A percentile compares a stretch with the other conserved stretches of the same genome.
Conservation (phyloP, 768 basidiomycete species). For the Mycena epipterygia region DNA sequence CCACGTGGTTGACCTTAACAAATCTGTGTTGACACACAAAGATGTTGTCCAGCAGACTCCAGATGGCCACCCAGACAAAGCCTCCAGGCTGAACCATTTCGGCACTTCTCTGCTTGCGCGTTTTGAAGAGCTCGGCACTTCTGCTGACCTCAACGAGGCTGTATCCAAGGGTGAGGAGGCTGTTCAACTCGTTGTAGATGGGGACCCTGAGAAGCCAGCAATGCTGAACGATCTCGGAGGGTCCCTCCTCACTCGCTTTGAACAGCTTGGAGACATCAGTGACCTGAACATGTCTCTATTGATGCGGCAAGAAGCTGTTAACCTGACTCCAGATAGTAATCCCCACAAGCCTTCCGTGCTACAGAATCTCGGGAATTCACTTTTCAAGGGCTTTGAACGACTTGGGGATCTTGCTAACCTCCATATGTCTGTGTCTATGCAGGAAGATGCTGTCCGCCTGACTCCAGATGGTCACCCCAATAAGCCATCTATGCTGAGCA, state of each 20-base stretch:
- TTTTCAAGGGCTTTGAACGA: not conserved
- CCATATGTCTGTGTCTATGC: too few relatives aligned
- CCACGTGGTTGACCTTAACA: too few relatives aligned
- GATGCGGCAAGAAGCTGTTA: not conserved
- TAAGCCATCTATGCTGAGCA: too few relatives aligned
- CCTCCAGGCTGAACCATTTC: too few relatives aligned
- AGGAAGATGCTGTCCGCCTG: too few relatives aligned
- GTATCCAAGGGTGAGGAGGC: not conserved
- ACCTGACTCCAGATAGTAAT: not conserved
- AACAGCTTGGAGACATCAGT: not conserved
- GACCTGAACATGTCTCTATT: not conserved
- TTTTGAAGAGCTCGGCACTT: not conserved
- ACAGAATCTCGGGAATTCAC: not conserved
- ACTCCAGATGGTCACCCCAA: too few relatives aligned
- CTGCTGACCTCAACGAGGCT: not conserved
- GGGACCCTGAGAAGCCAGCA: not conserved
- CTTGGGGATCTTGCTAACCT: not conserved
- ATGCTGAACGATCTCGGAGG: not conserved
- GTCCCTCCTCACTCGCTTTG: not conserved
- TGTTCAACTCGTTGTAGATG: not conserved
- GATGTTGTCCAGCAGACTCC: too few relatives aligned
- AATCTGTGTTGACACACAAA: too few relatives aligned
- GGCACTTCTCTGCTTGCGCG: too few relatives aligned
- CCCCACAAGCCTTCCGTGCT: too few relatives aligned
- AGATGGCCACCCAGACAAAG: too few relatives aligned